These are phyloP conservation scores for Byssoonygena ceratinophila DNA, from an alignment of 2,329 filamentous ascomycete genomes.

Conservation along the genomic window DNA sequence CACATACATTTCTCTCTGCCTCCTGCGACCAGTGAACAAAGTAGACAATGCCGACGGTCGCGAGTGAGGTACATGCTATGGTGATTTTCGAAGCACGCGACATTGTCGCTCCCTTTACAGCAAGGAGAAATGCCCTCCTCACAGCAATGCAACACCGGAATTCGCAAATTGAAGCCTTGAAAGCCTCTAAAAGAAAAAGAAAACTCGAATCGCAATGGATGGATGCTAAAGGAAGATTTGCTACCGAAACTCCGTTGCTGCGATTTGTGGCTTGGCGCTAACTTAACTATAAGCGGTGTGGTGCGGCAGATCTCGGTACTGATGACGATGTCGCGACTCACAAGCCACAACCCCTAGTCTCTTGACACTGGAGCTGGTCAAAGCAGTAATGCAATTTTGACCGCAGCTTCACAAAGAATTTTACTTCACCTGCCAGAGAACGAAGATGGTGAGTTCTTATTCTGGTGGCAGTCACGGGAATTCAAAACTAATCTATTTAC, in stretches of 20 bases:
- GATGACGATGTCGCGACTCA: not conserved
- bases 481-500: constrained; percentile 2
- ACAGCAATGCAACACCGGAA: not conserved
- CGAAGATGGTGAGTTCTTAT: not conserved
- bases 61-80: constrained; percentile 62
- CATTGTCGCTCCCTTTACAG: constrained; percentile 44
- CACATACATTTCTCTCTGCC: constrained; percentile 65
- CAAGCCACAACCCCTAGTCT: too few species aligned
- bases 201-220: too few species aligned
- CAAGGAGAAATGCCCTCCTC: not conserved
- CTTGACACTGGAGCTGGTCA: too few species aligned
- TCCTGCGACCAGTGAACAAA: constrained; percentile 87
- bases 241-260: not conserved
- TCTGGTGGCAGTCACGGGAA: not conserved
- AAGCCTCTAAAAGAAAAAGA: not conserved
- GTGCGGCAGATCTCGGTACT: not conserved
- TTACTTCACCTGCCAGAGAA: too few species aligned
- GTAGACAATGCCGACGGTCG: constrained; percentile 64
- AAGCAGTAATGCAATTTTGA: not conserved
- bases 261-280: not conserved
- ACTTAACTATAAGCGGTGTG: not conserved
- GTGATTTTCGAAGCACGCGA: constrained; percentile 84
- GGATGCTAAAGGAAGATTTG: not conserved
- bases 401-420: not conserved
- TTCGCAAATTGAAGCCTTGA: not conserved